Percentiles rank a stretch among this genome's conserved stretches.
Evolutionary conservation across 306 rosid species (phyloP).

Genomic region (Rosa chinensis): DNA sequence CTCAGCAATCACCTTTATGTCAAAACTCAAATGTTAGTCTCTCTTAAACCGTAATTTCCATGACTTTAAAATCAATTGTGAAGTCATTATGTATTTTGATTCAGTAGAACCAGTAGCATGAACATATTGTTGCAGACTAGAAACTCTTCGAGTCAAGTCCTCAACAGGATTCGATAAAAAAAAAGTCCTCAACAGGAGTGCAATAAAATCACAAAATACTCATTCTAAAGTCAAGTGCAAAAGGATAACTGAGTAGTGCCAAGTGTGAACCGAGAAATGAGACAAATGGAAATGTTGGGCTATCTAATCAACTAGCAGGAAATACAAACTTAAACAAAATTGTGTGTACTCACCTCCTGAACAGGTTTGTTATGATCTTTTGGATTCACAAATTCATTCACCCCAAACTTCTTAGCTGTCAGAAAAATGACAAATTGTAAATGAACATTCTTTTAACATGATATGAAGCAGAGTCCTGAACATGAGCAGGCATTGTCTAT

Average conservation of each 20-base stretch:
- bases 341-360: constrained; percentile 52
- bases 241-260: neutral
- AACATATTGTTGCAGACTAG: neutral
- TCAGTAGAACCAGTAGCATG: neutral
- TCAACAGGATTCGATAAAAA: too few species aligned
- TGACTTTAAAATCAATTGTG: neutral
- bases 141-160: neutral
- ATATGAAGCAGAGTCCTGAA: neutral
- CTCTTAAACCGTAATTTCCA: neutral
- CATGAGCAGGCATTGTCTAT: constrained; percentile 2
- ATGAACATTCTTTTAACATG: neutral
- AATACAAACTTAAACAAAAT: neutral
- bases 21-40: constrained; percentile 21
- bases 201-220: neutral
- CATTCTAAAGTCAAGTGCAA: neutral
- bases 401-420: constrained; percentile 87
- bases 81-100: neutral
- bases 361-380: constrained; percentile 81
- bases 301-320: neutral
- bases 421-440: constrained; percentile 9
- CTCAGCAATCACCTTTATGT: constrained; percentile 65
- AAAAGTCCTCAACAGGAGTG: neutral
- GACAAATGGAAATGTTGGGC: neutral
- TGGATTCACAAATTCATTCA: constrained; percentile 82
- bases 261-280: neutral